Conservation (phyloP, 2,329 filamentous ascomycete genomes). For the Paecilomyces dactylethromorphus region DNA sequence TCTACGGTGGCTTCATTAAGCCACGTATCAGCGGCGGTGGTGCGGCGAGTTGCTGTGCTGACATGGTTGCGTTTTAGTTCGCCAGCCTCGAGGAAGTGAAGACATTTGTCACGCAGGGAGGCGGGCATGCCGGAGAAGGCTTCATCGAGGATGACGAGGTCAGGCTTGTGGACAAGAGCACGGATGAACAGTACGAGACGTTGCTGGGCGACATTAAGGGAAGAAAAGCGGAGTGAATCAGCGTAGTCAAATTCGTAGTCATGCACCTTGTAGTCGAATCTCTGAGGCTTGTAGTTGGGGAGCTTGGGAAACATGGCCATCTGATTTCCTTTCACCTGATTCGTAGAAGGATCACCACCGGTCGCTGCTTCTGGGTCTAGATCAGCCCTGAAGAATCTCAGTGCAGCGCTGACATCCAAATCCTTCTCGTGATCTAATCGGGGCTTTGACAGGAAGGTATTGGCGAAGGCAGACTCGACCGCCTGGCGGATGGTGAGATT, state of each 20-base stretch:
- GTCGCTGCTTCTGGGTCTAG: constrained; percentile 52
- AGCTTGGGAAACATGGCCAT: constrained; percentile 14
- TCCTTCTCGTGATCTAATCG: constrained; percentile 53
- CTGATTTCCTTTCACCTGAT: not conserved
- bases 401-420: constrained; percentile 58
- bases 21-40: constrained; percentile 5
- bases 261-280: constrained; percentile 5
- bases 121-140: constrained; percentile 83
- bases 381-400: constrained; percentile 73
- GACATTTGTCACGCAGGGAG: constrained; percentile 75
- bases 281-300: not conserved
- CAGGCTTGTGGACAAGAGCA: constrained; percentile 70
- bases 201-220: constrained; percentile 50
- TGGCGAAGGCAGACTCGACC: constrained; percentile 81
- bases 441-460: constrained; percentile 72
- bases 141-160: constrained; percentile 80
- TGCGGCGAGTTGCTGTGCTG: constrained; percentile 13
- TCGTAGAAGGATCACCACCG: constrained; percentile 1
- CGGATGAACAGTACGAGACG: constrained; percentile 78
- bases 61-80: constrained; percentile 41
- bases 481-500: constrained; percentile 65
- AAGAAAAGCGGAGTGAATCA: constrained; percentile 68
- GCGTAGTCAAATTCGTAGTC: constrained; percentile 55
- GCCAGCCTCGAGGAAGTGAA: constrained; percentile 67
- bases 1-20: constrained; percentile 1